Evolutionary conservation across 1,139 yeast species (phyloP), one percentile per base, ranked within the genome.

Genomic region (Yamadazyma trypodendri): DNA sequence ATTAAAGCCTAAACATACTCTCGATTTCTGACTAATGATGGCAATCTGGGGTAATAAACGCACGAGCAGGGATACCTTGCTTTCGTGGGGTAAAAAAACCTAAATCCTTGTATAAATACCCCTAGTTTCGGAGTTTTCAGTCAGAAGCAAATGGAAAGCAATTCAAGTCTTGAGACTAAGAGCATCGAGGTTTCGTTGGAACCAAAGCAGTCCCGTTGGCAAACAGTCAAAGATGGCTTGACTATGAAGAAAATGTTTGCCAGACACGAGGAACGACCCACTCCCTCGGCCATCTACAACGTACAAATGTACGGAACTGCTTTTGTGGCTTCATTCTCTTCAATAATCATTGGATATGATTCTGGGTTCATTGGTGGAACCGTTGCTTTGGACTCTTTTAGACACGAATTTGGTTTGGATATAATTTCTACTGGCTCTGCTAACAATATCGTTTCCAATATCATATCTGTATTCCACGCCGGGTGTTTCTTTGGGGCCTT

Each of bases 351-450:
- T 42, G 75, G 75, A 14, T 68, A 68, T 43, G 75, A 68, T 39
- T 66, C 70, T 14, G 74, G 72, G 6, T 67, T 65, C 37, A 67
- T 68, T 36, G 74, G 74, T 6, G 74, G 74, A 6, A 61, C 71
- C 2, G 68, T 67, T 27, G 65, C 70, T 0, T 52, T 68, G 22
- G 55, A 51, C 14, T 60, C 71, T 2, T 68, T 68, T 44, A 50
- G 49, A 41, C 28, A 50, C 6, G 72, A 65, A 45, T 68, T 68
- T 49, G 63, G 65, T 5, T 55, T 68, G 33, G 60, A 58, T 41
- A 39, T 35, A 14, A 46, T 49, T 49, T 31, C 54, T 17, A 36
- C 51, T 2, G 14, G 36, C 14, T 60, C 61, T 33, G 53, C 63
- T 11, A 52, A 50, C 32, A 42, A 28, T 30, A 50, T 60, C 24